Evolutionary conservation across 306 rosid genomes (phyloP).

Genomic region (Herpetospermum pedunculosum): DNA sequence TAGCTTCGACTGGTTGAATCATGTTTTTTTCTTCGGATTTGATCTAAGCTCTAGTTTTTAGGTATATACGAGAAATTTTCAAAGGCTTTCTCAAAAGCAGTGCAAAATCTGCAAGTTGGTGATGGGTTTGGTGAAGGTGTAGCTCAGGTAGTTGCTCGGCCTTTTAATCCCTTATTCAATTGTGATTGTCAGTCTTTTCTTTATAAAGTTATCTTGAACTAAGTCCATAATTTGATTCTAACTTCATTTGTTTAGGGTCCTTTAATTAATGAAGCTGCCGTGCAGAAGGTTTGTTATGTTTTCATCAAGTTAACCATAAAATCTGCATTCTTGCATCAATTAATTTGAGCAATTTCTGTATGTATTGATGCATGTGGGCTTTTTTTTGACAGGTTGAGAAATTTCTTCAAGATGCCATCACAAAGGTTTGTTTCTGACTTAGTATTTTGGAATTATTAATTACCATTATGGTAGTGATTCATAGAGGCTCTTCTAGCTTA

Average conservation of each 20-base stretch:
- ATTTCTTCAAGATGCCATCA: slow-evolving; percentile 66
- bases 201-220: neutral
- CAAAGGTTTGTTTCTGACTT: slow-evolving; percentile 59
- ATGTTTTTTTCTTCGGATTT: neutral
- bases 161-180: slow-evolving; percentile 2
- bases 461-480: neutral
- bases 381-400: slow-evolving; percentile 61
- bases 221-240: neutral
- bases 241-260: slow-evolving; percentile 60
- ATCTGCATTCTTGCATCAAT: neutral
- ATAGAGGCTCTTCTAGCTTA: neutral
- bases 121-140: slow-evolving; percentile 88
- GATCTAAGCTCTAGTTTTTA: slow-evolving; percentile 19
- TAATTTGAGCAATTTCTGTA: neutral
- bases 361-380: slow-evolving; percentile 15
- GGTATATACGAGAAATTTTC: slow-evolving; percentile 84
- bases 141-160: slow-evolving; percentile 44
- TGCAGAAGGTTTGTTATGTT: slow-evolving; percentile 49
- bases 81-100: slow-evolving; percentile 57
- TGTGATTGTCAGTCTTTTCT: slow-evolving; percentile 6
- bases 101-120: slow-evolving; percentile 79
- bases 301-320: neutral
- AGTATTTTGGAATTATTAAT: slow-evolving; percentile 7
- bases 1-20: neutral
- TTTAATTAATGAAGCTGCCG: slow-evolving; percentile 95